These are phyloP conservation scores for Trametes versicolor DNA, from an alignment of 1,284 basidiomycete genomes.

Conservation along the genomic window DNA sequence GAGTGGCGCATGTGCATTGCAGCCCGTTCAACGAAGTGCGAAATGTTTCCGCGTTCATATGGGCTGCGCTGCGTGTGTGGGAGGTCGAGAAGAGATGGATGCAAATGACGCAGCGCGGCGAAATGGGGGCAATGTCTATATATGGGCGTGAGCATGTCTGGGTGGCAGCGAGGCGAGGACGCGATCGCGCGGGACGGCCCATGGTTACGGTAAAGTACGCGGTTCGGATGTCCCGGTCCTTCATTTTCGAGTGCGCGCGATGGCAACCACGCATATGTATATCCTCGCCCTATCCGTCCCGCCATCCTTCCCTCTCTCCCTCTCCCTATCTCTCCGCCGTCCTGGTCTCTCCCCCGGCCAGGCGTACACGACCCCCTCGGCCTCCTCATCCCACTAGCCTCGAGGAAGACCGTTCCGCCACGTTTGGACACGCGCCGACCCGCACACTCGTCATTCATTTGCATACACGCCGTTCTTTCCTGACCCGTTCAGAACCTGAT, in stretches of 20 bases:
- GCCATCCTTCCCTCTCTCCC: background rate
- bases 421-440: constrained; percentile 19
- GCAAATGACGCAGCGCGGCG: background rate
- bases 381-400: background rate
- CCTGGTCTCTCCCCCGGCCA: constrained; percentile 1
- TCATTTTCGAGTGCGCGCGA: constrained; percentile 13
- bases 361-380: constrained; percentile 14
- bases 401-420: background rate
- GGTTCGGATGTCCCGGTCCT: constrained; percentile 13
- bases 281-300: constrained; percentile 1
- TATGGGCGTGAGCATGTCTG: constrained; percentile 19
- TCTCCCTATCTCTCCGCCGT: constrained; percentile 1
- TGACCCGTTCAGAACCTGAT: constrained; percentile 2
- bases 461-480: constrained; percentile 23
- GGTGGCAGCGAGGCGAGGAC: background rate
- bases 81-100: background rate
- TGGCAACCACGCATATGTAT: constrained; percentile 19
- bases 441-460: constrained; percentile 27
- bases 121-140: constrained; percentile 7
- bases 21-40: too few species aligned
- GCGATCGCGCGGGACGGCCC: constrained; percentile 16
- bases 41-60: too few species aligned
- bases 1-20: too few species aligned
- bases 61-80: too few species aligned
- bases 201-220: constrained; percentile 19